These are phyloP conservation scores for Singerocomus inundabilis DNA, from an alignment of 1,284 basidiomycete species.

Conservation along the genomic window DNA sequence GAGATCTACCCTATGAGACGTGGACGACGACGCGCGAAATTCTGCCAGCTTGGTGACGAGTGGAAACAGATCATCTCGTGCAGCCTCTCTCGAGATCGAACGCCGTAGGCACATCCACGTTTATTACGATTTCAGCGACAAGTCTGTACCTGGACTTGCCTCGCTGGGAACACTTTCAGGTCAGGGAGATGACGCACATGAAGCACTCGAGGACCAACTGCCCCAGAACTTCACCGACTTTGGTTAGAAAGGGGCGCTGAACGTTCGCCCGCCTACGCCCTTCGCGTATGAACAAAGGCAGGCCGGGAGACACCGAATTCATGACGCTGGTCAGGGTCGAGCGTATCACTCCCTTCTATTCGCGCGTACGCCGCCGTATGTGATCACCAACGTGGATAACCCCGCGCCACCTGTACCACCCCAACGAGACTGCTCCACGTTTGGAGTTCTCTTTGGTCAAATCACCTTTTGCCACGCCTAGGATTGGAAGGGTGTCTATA, in stretches of 20 bases:
- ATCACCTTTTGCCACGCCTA: slow-evolving; percentile 11
- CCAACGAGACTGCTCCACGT: slow-evolving; percentile 44
- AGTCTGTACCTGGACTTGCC: slow-evolving; percentile 51
- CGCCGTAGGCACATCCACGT: slow-evolving; percentile 59
- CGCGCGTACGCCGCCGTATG: slow-evolving; percentile 11
- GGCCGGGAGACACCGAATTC: slow-evolving; percentile 45
- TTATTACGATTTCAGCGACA: slow-evolving; percentile 52
- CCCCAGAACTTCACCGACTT: slow-evolving; percentile 48
- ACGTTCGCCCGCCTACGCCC: no score
- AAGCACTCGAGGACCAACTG: slow-evolving; percentile 40
- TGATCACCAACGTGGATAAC: slow-evolving; percentile 10
- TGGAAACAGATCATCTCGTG: slow-evolving; percentile 43
- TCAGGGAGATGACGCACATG: slow-evolving; percentile 55
- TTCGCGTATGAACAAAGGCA: slow-evolving; percentile 46
- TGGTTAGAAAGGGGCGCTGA: slow-evolving; percentile 35
- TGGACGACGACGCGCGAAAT: slow-evolving; percentile 21
- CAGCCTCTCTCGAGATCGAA: slow-evolving; percentile 48
- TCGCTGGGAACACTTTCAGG: slow-evolving; percentile 52
- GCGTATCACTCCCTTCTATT: slow-evolving; percentile 21
- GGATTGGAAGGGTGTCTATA: slow-evolving; percentile 46
- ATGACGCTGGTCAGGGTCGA: slow-evolving; percentile 33
- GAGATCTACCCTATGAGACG: slow-evolving; percentile 53
- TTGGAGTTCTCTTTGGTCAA: slow-evolving; percentile 33
- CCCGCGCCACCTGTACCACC: slow-evolving; percentile 41
- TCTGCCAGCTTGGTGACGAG: slow-evolving; percentile 9